These are phyloP conservation scores for Macrocybe gigantea DNA, from an alignment of 768 basidiomycete species.

Conservation along the genomic window DNA sequence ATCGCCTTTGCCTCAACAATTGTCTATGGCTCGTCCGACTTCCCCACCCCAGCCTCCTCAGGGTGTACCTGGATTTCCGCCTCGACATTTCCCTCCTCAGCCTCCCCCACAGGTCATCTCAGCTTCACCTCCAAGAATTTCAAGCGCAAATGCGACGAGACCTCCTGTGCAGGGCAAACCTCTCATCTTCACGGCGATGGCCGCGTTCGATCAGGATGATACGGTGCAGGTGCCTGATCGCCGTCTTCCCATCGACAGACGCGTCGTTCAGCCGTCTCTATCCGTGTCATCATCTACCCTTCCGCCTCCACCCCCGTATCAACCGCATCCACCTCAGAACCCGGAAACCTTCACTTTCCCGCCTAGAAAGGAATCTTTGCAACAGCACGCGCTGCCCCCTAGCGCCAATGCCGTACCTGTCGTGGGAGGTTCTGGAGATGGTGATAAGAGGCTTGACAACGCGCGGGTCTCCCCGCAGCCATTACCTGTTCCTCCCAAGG, in stretches of 20 bases:
- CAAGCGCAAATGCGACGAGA: slow-evolving; percentile 13
- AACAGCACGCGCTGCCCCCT: not conserved
- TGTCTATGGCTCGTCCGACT: too few species aligned
- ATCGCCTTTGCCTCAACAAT: not conserved
- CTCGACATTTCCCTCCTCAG: not conserved
- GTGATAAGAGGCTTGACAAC: too few species aligned
- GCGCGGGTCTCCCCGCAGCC: too few species aligned
- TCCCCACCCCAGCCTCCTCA: not conserved
- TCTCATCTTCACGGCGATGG: slow-evolving; percentile 59
- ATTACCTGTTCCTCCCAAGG: too few species aligned
- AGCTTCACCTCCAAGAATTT: slow-evolving; percentile 14
- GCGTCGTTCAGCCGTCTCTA: too few species aligned
- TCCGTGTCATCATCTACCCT: too few species aligned
- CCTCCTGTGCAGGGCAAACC: slow-evolving; percentile 38
- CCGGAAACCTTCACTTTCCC: not conserved
- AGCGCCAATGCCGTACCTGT: too few species aligned
- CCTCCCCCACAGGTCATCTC: not conserved
- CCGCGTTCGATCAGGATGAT: slow-evolving; percentile 17
- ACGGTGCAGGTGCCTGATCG: too few species aligned
- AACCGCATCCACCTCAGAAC: slow-evolving; percentile 2
- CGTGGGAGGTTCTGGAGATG: too few species aligned
- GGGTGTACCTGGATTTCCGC: not conserved
- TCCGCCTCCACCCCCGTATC: not conserved
- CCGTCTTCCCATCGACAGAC: too few species aligned
- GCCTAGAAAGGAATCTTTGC: slow-evolving; percentile 3